A percentile compares a stretch with the other conserved stretches of the same genome.
Conservation (phyloP, 176 grass and related monocot genomes). For the Carex myosuroides region DNA sequence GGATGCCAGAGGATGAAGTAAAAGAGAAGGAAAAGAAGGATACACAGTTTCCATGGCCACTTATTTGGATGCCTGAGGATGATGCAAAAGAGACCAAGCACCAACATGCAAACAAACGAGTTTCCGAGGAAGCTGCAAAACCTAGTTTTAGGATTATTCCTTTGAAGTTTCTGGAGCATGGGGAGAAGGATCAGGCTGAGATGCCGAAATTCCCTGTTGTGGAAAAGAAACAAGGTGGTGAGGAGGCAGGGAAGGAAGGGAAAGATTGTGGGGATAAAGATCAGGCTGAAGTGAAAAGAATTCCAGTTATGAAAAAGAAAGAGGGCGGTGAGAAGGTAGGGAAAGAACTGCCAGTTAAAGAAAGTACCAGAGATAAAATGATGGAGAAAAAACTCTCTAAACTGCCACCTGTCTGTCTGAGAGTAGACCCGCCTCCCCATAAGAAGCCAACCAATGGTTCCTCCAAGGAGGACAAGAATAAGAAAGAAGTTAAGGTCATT, state of each 20-base stretch:
- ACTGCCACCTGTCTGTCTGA: conserved; percentile 71
- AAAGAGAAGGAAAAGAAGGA: conserved; percentile 36
- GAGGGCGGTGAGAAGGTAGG: conserved; percentile 31
- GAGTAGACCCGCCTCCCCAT: conserved; percentile 55
- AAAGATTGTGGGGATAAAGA: neutral
- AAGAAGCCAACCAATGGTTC: conserved; percentile 58
- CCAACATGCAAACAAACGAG: conserved; percentile 13
- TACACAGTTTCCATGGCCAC: conserved; percentile 43
- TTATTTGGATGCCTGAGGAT: conserved; percentile 57
- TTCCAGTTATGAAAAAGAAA: conserved; percentile 30
- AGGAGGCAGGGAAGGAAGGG: neutral
- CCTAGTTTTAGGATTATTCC: conserved; percentile 67
- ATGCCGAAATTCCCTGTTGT: conserved; percentile 8
- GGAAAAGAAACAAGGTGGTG: conserved; percentile 1
- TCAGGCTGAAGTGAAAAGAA: conserved; percentile 28
- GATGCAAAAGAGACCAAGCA: conserved; percentile 34
- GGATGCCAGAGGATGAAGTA: conserved; percentile 44
- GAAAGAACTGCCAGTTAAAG: conserved; percentile 32
- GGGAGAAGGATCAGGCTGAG: conserved; percentile 29
- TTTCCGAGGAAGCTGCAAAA: conserved; percentile 32
- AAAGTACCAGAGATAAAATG: conserved; percentile 27
- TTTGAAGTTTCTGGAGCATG: conserved; percentile 52
- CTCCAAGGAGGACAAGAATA: conserved; percentile 22
- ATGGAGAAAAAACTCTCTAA: conserved; percentile 47
- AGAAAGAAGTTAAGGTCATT: conserved; percentile 16